Base-by-base conservation (phyloP, 805 yeast genomes). In the Spencermartinsiella europaea region DNA sequence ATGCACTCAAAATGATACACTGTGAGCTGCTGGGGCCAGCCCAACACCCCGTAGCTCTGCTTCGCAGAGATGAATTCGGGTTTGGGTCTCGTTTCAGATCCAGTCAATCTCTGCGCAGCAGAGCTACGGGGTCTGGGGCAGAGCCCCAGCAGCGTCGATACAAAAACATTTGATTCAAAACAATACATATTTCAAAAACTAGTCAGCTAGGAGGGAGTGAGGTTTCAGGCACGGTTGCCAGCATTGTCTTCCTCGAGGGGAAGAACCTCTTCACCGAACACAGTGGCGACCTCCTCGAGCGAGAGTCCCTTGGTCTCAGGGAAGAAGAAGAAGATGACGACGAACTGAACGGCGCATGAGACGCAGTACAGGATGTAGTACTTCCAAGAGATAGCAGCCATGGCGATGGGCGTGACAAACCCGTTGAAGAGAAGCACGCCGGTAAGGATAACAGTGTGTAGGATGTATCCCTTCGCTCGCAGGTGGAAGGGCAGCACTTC, bases 391-490 rank as follows among this genome's bases (percentile, higher is more conserved):
- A 72, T 64, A n/a, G 69, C 39, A 42, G 61, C 64, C 42, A 66
- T 51, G 39, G 72, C 76, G 55, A 66, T 54, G 5, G 70, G 68
- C 40, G 64, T 67, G 19, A 64, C 67, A 41, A 54, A 66, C 40
- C 61, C 60, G 38, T 63, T 60, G 47, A 60, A 64, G 16, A 59
- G 16, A 5, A 22, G 19, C 7, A 25, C 22, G n/a, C 7, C n/a
- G 34, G n/a, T 7, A 7, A 38, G 16, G 15, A 45, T 21, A 4
- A 28, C 25, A n/a, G 12, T 16, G 38, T 21, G 10, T 21, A 44
- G 34, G 2, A 93, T 85, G 0, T 95, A 90, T 34, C 74, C 76
- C 56, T 69, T 69, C 28, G 74, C 69, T 50, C 76, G 63, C 52
- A 66, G 64, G 8, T 40, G 20, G 43, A 31, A 58, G 2, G 64